These are phyloP conservation scores for Russula emetica DNA, from an alignment of 768 basidiomycete genomes.

Conservation along the genomic window DNA sequence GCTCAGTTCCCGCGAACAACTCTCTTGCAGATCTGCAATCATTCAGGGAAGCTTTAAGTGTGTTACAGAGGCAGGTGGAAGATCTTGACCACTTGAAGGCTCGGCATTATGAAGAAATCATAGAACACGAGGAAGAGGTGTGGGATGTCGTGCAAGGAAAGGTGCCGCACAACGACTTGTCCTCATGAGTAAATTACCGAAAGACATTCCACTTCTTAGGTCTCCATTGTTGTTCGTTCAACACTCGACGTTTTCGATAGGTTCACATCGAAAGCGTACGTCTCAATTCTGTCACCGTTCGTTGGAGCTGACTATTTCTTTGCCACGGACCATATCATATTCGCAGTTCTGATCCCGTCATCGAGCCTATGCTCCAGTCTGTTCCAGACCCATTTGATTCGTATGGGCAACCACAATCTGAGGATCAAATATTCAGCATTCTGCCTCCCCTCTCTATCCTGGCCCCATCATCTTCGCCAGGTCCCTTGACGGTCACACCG, in stretches of 20 bases:
- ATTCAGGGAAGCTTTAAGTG: slow-evolving; percentile 76
- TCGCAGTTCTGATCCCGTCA: slow-evolving; percentile 73
- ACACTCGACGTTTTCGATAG: slow-evolving; percentile 91
- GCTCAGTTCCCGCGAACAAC: neutral
- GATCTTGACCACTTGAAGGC: slow-evolving; percentile 84
- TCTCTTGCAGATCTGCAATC: slow-evolving; percentile 71
- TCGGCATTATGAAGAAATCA: slow-evolving; percentile 80
- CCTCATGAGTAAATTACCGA: neutral
- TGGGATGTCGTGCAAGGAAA: slow-evolving; percentile 90
- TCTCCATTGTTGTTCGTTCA: slow-evolving; percentile 79
- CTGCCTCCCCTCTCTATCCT: slow-evolving; percentile 79
- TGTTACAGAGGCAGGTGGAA: slow-evolving; percentile 86
- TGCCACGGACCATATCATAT: neutral
- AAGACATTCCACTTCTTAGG: slow-evolving; percentile 37
- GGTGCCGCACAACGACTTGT: slow-evolving; percentile 38
- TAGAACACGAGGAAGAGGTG: slow-evolving; percentile 92
- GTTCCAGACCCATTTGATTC: slow-evolving; percentile 92
- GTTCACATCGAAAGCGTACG: slow-evolving; percentile 82
- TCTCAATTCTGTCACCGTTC: slow-evolving; percentile 18
- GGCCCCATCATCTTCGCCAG: slow-evolving; percentile 54
- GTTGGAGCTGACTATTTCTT: slow-evolving; percentile 15
- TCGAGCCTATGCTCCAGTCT: slow-evolving; percentile 86
- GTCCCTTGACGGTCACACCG: slow-evolving; percentile 49
- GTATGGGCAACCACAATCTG: slow-evolving; percentile 81
- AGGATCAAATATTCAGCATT: slow-evolving; percentile 91